Evolutionary conservation across 768 basidiomycete species (phyloP).

Genomic region (Macrolepiota fuliginosa): DNA sequence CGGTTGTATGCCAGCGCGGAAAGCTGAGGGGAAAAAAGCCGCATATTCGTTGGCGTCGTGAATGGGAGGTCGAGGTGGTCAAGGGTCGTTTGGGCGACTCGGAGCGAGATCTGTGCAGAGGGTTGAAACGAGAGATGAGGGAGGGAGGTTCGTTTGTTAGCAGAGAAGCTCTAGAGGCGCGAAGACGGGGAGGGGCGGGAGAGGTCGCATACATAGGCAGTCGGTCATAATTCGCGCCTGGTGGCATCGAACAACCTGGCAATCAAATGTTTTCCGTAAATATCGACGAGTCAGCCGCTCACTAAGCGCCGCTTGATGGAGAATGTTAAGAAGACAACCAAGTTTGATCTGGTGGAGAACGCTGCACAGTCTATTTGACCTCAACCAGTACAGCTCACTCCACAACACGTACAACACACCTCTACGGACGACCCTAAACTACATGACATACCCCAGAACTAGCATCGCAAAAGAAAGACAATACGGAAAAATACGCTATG

Average conservation of each 20-base stretch:
- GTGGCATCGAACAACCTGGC: neutral
- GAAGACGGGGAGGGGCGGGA: slow-evolving; percentile 24
- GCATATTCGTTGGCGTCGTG: neutral
- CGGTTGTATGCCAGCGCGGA: neutral
- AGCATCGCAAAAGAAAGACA: slow-evolving; percentile 3
- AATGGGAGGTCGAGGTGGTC: slow-evolving; percentile 1
- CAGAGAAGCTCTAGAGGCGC: slow-evolving; percentile 14
- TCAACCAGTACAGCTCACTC: slow-evolving; percentile 2
- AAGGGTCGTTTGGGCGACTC: slow-evolving; percentile 2
- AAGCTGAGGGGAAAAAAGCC: neutral
- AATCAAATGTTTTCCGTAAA: neutral
- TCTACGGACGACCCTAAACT: neutral
- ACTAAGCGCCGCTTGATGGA: neutral
- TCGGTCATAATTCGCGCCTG: slow-evolving; percentile 38
- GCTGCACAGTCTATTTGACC: slow-evolving; percentile 1
- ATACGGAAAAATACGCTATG: slow-evolving; percentile 9
- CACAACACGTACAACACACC: slow-evolving; percentile 4
- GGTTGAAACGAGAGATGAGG: neutral
- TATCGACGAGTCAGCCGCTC: neutral
- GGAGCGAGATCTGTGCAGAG: slow-evolving; percentile 15
- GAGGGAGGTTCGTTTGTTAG: slow-evolving; percentile 11
- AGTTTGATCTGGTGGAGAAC: neutral
- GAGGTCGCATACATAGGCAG: slow-evolving; percentile 46
- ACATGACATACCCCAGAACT: neutral
- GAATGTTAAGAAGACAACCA: too few relatives aligned